Evolutionary conservation across 768 basidiomycete genomes (phyloP), one percentile per base, ranked within the genome.

Genomic region (Naematelia encephala): DNA sequence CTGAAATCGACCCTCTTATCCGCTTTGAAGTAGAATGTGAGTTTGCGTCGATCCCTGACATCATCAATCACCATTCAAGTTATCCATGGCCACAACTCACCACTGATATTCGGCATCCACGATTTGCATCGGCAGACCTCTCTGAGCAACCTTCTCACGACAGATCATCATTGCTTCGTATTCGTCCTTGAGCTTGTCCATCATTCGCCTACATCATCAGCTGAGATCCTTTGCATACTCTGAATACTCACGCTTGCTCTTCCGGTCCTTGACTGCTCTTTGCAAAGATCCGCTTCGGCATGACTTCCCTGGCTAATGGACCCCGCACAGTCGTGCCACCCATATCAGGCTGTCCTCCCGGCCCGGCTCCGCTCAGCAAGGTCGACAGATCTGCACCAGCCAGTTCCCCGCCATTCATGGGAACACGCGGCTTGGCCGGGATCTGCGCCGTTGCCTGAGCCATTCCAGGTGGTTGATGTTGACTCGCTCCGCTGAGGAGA

Each of bases 41-140:
- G 79, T 80, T 98, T 98, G 76, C 92, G 89, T 59, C 94, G 89
- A 78, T 99, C 94, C 91, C 91, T 92, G 67, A n/a, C n/a, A n/a
- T n/a, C 21, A 51, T 16, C 13, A n/a, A n/a, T n/a, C n/a, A n/a
- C n/a, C n/a, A n/a, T n/a, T n/a, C n/a, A n/a, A n/a, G n/a, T n/a
- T n/a, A n/a, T n/a, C n/a, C n/a, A 16, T 4, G 26, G 25, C 19
- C 2, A 30, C 21, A 1, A 79, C 87, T 26, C 57, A 92, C 92
- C 92, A 98, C 74, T 99, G 94, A 80, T 93, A 99, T 79, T 98
- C 94, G 28, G 93, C 94, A 77, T 97, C 94, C 50, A 96, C 86
- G 59, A 99, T 92, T 78, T 97, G 91, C 94, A 99, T 99, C 16
- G 92, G 92, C 72, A 97, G 79, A 74, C 91, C 91, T 80, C 93